phyloP scores from a whole-genome alignment of 192 early-diverging fungal species.

The Mortierella antarctica region DNA sequence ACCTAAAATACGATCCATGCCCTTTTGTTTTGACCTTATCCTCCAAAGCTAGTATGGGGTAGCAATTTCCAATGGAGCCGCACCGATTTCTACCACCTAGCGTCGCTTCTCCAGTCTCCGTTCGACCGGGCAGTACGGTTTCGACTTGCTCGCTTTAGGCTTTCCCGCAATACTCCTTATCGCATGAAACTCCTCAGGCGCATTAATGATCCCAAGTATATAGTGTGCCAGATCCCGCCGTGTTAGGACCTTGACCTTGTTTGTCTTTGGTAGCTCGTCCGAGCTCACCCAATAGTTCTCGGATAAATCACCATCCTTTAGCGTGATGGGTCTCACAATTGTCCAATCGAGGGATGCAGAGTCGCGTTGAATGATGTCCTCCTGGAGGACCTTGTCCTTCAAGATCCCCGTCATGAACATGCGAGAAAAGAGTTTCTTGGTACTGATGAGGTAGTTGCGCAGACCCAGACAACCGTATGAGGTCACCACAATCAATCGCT shows the following conservation, averaged over 20 bases:
- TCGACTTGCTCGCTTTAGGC: constrained; percentile 20
- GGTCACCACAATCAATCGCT: constrained; percentile 47
- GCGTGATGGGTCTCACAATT: constrained; percentile 50
- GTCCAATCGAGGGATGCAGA: constrained; percentile 51
- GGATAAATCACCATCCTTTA: constrained; percentile 46
- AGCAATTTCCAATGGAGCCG: no score
- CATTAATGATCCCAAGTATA: constrained; percentile 36
- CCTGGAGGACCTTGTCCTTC: constrained; percentile 53
- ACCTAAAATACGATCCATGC: no score
- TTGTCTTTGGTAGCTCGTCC: constrained; percentile 22
- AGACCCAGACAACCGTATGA: constrained; percentile 39
- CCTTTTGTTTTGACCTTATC: no score
- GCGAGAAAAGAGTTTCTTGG: constrained; percentile 37
- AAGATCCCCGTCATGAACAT: constrained; percentile 50
- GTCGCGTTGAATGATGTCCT: constrained; percentile 47
- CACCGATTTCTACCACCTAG: not conserved
- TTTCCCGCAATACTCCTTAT: constrained; percentile 48
- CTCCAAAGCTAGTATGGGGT: no score
- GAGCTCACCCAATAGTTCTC: constrained; percentile 36
- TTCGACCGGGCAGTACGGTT: constrained; percentile 25
- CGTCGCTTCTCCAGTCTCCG: constrained; percentile 11
- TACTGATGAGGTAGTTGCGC: constrained; percentile 49
- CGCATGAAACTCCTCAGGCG: constrained; percentile 5
- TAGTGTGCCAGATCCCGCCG: constrained; percentile 51
- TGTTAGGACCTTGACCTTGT: constrained; percentile 38